Percentiles rank a stretch among this genome's conserved stretches.
phyloP scores from a whole-genome alignment of 208 protist genomes.

The Leishmania tropica region DNA sequence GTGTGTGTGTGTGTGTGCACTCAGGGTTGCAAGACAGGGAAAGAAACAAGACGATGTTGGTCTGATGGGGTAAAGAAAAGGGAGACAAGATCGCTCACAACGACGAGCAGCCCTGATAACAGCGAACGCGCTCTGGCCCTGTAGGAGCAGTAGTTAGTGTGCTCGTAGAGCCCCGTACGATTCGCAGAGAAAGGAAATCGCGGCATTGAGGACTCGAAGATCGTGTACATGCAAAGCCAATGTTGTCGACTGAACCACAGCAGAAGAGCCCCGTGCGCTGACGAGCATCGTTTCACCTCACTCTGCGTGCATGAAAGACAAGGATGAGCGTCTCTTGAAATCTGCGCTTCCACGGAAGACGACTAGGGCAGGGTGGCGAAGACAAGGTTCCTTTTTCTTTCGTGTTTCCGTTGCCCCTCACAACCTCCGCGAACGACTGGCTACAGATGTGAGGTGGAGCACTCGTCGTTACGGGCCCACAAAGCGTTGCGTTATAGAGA shows the following conservation, averaged over 20 bases:
- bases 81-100: background rate
- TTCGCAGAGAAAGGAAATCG: background rate
- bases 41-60: background rate
- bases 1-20: slow-evolving; percentile 1
- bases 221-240: background rate
- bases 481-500: background rate
- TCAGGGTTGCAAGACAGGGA: background rate
- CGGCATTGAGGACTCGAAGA: background rate
- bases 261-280: background rate
- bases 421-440: background rate
- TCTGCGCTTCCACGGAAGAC: background rate
- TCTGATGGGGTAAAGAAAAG: background rate
- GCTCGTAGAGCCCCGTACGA: background rate
- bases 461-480: background rate
- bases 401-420: background rate
- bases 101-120: background rate
- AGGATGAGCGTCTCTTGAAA: background rate
- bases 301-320: background rate
- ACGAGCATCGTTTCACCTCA: background rate
- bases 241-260: background rate
- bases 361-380: background rate
- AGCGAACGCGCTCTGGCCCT: background rate
- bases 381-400: background rate
- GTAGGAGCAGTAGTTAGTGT: background rate
- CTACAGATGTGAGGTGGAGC: background rate